These are phyloP conservation scores for Cymbidium sinense DNA, from an alignment of 106 monocot genomes.

Conservation along the genomic window DNA sequence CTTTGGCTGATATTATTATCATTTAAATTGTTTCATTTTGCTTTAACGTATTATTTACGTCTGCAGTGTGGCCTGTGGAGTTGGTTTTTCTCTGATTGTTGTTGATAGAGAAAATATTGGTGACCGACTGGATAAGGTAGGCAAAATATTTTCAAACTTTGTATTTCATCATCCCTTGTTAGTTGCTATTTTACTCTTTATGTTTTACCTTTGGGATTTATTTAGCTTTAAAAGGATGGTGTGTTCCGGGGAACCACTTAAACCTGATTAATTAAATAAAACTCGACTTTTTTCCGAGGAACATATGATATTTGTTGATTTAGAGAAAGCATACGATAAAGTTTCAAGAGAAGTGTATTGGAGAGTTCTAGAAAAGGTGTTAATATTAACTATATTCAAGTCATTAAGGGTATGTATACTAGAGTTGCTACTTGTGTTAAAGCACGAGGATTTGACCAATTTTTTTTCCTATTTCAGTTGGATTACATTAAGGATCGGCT, in stretches of 20 bases:
- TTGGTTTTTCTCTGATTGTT: constrained; percentile 69
- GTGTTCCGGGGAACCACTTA: background rate
- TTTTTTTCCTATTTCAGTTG: too few relatives aligned
- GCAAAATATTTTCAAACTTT: background rate
- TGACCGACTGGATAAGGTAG: constrained; percentile 70
- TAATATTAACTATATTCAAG: too few relatives aligned
- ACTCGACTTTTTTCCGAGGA: background rate
- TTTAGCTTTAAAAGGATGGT: background rate
- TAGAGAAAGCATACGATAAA: too few relatives aligned
- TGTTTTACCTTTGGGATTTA: background rate
- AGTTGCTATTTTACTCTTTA: background rate
- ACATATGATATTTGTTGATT: too few relatives aligned
- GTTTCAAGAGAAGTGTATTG: too few relatives aligned
- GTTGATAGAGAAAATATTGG: constrained; percentile 66
- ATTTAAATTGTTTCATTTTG: background rate
- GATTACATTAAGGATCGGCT: too few relatives aligned
- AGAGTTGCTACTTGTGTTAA: too few relatives aligned
- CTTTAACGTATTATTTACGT: background rate
- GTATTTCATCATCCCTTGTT: background rate
- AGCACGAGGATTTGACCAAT: too few relatives aligned
- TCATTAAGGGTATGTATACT: too few relatives aligned
- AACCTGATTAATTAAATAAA: background rate
- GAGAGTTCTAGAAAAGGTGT: too few relatives aligned
- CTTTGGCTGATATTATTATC: background rate
- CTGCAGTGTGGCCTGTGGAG: constrained; percentile 85